Evolutionary conservation across 352 stramenopile species (phyloP).

Genomic region (Phytophthora aleatoria): DNA sequence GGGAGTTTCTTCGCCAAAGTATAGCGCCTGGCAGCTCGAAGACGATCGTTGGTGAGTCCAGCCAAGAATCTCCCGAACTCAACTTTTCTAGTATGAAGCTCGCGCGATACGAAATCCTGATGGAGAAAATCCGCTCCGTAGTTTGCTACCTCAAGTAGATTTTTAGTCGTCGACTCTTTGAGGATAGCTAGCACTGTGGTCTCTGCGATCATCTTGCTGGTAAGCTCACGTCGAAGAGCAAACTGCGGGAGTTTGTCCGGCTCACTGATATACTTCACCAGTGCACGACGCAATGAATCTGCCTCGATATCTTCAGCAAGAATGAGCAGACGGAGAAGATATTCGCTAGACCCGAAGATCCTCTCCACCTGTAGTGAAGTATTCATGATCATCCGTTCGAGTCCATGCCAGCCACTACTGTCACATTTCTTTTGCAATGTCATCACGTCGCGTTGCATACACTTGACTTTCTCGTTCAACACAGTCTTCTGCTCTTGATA

Average conservation of each 20-base stretch:
- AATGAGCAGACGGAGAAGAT: slow-evolving; percentile 71
- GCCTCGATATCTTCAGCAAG: slow-evolving; percentile 75
- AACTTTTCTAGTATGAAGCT: slow-evolving; percentile 69
- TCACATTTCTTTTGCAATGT: slow-evolving; percentile 59
- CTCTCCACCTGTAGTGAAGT: slow-evolving; percentile 62
- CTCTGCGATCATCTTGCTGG: slow-evolving; percentile 72
- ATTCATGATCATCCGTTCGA: slow-evolving; percentile 62
- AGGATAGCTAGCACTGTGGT: slow-evolving; percentile 69
- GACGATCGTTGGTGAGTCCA: slow-evolving; percentile 60
- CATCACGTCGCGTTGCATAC: slow-evolving; percentile 49
- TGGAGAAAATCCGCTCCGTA: slow-evolving; percentile 56
- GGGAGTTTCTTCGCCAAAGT: slow-evolving; percentile 15
- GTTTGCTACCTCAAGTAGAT: slow-evolving; percentile 55
- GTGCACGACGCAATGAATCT: slow-evolving; percentile 52
- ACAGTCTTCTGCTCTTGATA: slow-evolving; percentile 54
- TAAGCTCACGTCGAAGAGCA: slow-evolving; percentile 68
- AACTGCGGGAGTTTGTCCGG: slow-evolving; percentile 59
- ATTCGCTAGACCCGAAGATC: slow-evolving; percentile 78
- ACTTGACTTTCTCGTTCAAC: slow-evolving; percentile 44
- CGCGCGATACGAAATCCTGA: slow-evolving; percentile 58
- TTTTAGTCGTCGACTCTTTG: slow-evolving; percentile 52
- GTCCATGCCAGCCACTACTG: slow-evolving; percentile 50
- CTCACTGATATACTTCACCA: slow-evolving; percentile 64
- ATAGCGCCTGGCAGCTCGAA: slow-evolving; percentile 45
- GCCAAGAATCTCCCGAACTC: slow-evolving; percentile 59